These are phyloP conservation scores for Penicillium paneum DNA, from an alignment of 2,329 filamentous ascomycete genomes.

Conservation along the genomic window DNA sequence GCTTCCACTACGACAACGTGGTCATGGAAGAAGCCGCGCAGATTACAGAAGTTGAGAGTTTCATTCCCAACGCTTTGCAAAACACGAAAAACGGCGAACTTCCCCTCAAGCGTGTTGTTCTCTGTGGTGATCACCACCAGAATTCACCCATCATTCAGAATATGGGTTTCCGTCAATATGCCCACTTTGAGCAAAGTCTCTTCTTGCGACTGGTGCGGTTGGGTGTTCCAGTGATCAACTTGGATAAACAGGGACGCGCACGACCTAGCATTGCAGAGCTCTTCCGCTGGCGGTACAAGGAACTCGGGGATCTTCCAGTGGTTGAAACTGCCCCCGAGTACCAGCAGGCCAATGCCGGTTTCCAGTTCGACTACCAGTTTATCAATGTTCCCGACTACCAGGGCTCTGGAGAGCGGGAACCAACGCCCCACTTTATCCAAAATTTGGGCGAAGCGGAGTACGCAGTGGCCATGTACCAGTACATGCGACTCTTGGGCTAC, in stretches of 20 bases:
- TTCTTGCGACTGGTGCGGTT: constrained; percentile 88
- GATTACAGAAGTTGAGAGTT: constrained; percentile 95
- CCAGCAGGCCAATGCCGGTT: constrained; percentile 79
- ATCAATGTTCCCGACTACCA: constrained; percentile 94
- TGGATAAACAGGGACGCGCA: constrained; percentile 91
- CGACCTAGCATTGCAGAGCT: constrained; percentile 81
- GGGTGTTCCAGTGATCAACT: constrained; percentile 82
- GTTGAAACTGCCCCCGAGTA: constrained; percentile 70
- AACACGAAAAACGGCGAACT: constrained; percentile 70
- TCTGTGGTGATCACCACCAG: constrained; percentile 93
- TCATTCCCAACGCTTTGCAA: constrained; percentile 92
- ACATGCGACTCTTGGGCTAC: constrained; percentile 95
- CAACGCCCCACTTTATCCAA: constrained; percentile 90
- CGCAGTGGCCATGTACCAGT: constrained; percentile 90
- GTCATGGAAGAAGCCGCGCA: constrained; percentile 98
- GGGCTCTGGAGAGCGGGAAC: constrained; percentile 80
- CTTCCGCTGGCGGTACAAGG: constrained; percentile 89
- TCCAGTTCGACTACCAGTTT: constrained; percentile 93
- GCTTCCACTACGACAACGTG: constrained; percentile 96
- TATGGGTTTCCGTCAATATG: constrained; percentile 87
- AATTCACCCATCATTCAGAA: constrained; percentile 97
- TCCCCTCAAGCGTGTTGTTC: constrained; percentile 78
- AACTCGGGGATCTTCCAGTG: constrained; percentile 72
- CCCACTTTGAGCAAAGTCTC: constrained; percentile 91
- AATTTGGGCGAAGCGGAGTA: constrained; percentile 97